These are phyloP conservation scores for Ceratocystiopsis minuta DNA, from an alignment of 2,329 filamentous ascomycete genomes.

Conservation along the genomic window DNA sequence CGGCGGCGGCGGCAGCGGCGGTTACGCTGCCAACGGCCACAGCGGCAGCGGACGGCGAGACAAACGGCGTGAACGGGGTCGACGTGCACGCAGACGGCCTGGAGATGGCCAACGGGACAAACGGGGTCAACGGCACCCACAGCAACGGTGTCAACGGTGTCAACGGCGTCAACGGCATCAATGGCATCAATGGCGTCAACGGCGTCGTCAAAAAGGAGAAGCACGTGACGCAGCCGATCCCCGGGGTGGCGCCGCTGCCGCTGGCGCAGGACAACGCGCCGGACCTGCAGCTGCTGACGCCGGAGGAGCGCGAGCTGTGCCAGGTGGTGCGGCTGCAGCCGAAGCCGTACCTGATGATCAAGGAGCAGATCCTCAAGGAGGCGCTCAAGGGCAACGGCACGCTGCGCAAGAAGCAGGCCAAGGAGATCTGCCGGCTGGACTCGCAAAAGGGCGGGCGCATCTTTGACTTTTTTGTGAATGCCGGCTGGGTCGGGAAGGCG, in stretches of 20 bases:
- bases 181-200: slow-evolving; percentile 18
- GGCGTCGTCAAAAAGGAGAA: slow-evolving; percentile 25
- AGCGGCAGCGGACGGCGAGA: slow-evolving; percentile 7
- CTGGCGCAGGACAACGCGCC: slow-evolving; percentile 59
- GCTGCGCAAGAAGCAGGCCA: slow-evolving; percentile 86
- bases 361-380: slow-evolving; percentile 80
- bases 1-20: not conserved
- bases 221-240: slow-evolving; percentile 36
- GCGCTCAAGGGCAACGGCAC: slow-evolving; percentile 74
- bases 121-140: slow-evolving; percentile 9
- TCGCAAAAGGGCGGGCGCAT: slow-evolving; percentile 68
- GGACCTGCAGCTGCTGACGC: slow-evolving; percentile 70
- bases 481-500: slow-evolving; percentile 79
- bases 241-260: slow-evolving; percentile 43
- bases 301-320: slow-evolving; percentile 75
- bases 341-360: slow-evolving; percentile 89
- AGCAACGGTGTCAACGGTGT: too few species aligned
- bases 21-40: slow-evolving; percentile 19
- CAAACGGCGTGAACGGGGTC: not conserved
- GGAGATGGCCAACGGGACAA: slow-evolving; percentile 16
- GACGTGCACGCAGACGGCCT: too few species aligned
- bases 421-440: slow-evolving; percentile 70
- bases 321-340: slow-evolving; percentile 70
- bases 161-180: slow-evolving; percentile 13
- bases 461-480: slow-evolving; percentile 88